Conservation (phyloP, 2,329 filamentous ascomycete species). For the Aschersonia sp. region DNA sequence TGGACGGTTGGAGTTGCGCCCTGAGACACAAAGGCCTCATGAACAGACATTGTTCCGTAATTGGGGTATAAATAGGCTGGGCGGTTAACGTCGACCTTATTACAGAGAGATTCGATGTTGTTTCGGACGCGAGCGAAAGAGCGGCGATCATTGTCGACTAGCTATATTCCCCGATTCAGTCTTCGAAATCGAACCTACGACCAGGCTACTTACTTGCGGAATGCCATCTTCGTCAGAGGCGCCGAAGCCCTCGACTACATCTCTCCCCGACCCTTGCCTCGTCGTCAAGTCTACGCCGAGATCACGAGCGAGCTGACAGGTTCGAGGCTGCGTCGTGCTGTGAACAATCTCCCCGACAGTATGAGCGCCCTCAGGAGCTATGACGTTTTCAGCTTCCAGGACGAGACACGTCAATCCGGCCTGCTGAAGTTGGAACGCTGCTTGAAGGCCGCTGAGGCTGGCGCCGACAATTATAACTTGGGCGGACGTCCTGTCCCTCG, state of each 20-base stretch:
- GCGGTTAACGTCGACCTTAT: constrained; percentile 7
- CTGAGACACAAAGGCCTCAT: constrained; percentile 8
- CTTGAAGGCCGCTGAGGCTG: constrained; percentile 11
- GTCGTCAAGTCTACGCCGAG: constrained; percentile 1
- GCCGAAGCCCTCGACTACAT: constrained; percentile 1
- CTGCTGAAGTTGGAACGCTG: constrained; percentile 9
- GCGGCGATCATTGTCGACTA: constrained; percentile 5
- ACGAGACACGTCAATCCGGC: constrained; percentile 11
- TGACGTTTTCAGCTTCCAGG: constrained; percentile 5
- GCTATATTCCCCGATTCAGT: constrained; percentile 1
- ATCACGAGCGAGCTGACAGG: neutral
- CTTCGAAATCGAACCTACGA: neutral
- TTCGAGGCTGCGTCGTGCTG: neutral
- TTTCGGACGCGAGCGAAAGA: constrained; percentile 7
- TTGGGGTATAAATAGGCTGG: constrained; percentile 6
- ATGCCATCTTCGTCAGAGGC: neutral
- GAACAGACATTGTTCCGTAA: constrained; percentile 8
- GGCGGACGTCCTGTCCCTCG: constrained; percentile 3
- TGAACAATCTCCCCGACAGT: neutral
- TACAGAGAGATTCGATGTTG: constrained; percentile 9
- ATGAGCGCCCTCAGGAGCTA: neutral
- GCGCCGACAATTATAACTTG: constrained; percentile 12
- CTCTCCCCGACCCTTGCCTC: neutral
- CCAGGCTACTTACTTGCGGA: neutral
- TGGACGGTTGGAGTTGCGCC: constrained; percentile 7